phyloP scores from a whole-genome alignment of 2,329 filamentous ascomycete genomes.

The Cytospora schulzeri region DNA sequence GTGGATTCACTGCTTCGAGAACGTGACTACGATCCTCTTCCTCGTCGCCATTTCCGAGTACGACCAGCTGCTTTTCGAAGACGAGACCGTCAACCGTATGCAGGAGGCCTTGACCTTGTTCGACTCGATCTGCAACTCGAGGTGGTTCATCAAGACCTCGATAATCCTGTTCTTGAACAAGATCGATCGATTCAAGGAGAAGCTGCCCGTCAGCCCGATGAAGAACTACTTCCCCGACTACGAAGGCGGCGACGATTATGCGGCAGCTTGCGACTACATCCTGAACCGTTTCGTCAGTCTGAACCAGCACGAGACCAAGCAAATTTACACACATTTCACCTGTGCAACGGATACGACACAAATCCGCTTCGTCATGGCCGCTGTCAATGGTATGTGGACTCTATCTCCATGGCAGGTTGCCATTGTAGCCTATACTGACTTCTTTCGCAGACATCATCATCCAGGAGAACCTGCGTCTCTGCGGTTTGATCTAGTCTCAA shows the following conservation, averaged over 20 bases:
- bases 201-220: conserved; percentile 79
- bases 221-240: conserved; percentile 89
- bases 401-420: neutral
- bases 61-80: conserved; percentile 93
- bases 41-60: conserved; percentile 96
- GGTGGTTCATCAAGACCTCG: conserved; percentile 88
- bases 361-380: conserved; percentile 99
- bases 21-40: conserved; percentile 95
- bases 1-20: conserved; percentile 99
- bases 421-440: conserved; percentile 44
- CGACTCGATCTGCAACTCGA: conserved; percentile 84
- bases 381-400: conserved; percentile 81
- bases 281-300: conserved; percentile 97
- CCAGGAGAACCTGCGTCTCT: conserved; percentile 96
- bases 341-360: conserved; percentile 98
- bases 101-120: conserved; percentile 85
- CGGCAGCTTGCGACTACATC: conserved; percentile 96
- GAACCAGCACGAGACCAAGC: conserved; percentile 99
- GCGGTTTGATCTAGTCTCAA: conserved; percentile 77
- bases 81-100: conserved; percentile 96
- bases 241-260: conserved; percentile 94
- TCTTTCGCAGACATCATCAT: conserved; percentile 87
- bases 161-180: conserved; percentile 91
- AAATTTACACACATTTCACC: conserved; percentile 99
- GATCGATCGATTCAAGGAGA: conserved; percentile 87